Evolutionary conservation across 768 basidiomycete genomes (phyloP), one percentile per base, ranked within the genome.

Genomic region (Boletales sp.): DNA sequence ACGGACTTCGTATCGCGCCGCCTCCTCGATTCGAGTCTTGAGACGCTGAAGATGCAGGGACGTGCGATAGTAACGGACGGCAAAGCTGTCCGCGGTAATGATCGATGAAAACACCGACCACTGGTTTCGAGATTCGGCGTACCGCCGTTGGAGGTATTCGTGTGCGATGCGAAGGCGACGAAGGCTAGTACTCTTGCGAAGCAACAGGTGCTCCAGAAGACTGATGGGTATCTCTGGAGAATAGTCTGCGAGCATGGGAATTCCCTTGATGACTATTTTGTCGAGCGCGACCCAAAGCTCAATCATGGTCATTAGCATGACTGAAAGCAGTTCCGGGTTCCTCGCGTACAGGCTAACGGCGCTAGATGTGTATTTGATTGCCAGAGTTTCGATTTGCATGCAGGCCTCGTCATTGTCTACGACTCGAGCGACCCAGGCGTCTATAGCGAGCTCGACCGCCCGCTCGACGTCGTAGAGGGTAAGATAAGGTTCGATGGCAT

Each of bases 271-370:
- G 3, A 59, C 67, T 13, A 73, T 30, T 19, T 53, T 66, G 53
- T 81, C 79, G 6, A 80, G 61, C 0, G 71, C 74, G 1, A 75
- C 63, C 79, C 80, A 81, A 15, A 81, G 62, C 29, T 76, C 71
- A 17, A 79, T 57, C 30, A 73, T 49, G 6, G 73, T 74, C 41
- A 81, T 61, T 30, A 80, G 53, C 69, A 79, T 74, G 15, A 72
- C 47, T 13, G 69, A 70, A 5, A 57, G 38, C 15, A 53, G 43
- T 50, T 77, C 74, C 8, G 75, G 70, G 40, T 68, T 74, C 18
- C 54, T 52, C 13, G 45, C 42, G 44, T 74, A 75, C 8, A 54
- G 44, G 0, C n/a, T 27, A 18, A 41, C 19, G 1, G 75, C 68
- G 1, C 58, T 47, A 1, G 53, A 47, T 4, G 58, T 55, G 42